These are phyloP conservation scores for Lenzites betulinus DNA, from an alignment of 768 basidiomycete genomes.

Conservation along the genomic window DNA sequence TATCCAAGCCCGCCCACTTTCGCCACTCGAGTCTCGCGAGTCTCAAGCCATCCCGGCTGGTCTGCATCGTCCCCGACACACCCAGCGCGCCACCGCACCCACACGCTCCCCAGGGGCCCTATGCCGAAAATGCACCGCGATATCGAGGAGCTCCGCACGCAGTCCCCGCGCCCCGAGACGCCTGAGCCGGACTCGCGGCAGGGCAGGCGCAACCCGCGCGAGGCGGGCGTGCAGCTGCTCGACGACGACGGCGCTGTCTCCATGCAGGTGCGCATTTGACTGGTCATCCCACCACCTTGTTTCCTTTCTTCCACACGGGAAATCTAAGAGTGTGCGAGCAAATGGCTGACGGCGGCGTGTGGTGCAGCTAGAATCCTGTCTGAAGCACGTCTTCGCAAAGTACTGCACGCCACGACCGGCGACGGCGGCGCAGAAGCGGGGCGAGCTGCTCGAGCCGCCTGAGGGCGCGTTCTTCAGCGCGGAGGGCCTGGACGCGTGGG, in stretches of 20 bases:
- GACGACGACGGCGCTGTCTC: constrained; percentile 74
- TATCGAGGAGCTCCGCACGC: constrained; percentile 30
- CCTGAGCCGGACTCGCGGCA: constrained; percentile 64
- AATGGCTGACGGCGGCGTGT: background rate
- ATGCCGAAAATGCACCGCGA: constrained; percentile 27
- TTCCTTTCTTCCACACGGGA: too few species aligned
- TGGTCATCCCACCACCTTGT: background rate
- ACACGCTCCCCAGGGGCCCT: background rate
- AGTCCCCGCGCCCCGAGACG: constrained; percentile 57
- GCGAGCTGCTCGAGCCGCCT: constrained; percentile 28
- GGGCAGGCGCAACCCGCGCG: constrained; percentile 54
- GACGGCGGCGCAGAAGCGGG: constrained; percentile 7
- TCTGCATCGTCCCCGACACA: too few species aligned
- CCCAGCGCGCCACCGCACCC: too few species aligned
- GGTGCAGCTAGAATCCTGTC: constrained; percentile 61
- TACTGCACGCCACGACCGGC: constrained; percentile 55
- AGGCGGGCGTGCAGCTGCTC: constrained; percentile 54
- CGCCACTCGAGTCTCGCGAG: constrained; percentile 8
- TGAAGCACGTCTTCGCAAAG: constrained; percentile 78
- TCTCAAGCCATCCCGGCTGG: background rate
- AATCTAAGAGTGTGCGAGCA: too few species aligned
- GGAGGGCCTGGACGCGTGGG: constrained; percentile 73
- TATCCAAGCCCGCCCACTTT: background rate
- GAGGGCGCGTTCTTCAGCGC: constrained; percentile 58
- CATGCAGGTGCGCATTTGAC: constrained; percentile 47